Evolutionary conservation across 441 rosid genomes (phyloP), one percentile per base, ranked within the genome.

Genomic region (Raphanus hybrid): DNA sequence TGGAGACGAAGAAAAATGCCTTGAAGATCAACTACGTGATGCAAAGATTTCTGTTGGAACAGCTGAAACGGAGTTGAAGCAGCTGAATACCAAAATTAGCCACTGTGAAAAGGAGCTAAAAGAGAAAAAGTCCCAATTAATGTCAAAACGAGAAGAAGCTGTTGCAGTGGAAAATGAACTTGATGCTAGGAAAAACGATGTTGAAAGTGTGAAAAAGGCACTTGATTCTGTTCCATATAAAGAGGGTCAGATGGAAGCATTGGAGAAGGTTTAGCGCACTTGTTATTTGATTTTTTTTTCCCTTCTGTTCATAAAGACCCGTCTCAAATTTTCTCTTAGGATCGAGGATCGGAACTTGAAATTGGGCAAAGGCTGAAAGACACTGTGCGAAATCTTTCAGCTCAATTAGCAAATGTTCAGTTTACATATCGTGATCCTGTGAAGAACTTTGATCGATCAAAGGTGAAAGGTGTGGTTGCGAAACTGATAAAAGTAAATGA

Each of bases 381-480:
- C 79, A 87, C 85, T 55, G 87, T 88, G 73, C 82, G 96, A 78
- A 90, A 86, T 81, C 87, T 90, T 50, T 90, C 92, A 61, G 81
- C 78, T 39, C 94, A 85, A 18, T 64, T 93, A 71, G 86, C 96
- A 69, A 92, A 91, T 88, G 91, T 90, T 85, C 90, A 96, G 82
- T 93, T 96, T 86, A 76, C 82, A 26, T 96, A 89, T 76, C 87
- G 91, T 15, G 99, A 96, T 86, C 99, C 98, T 66, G 85, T 78
- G 72, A 96, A 82, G 83, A 88, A 91, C 75, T 96, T 96, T 83
- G 97, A 96, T 69, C 84, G 96, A 80, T 87, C 93, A 57, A 96
- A 88, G 86, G 99, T 96, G 82, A 96, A 96, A 85, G 99, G 99
- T 32, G 98, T 92, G 80, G 94, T 96, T 37, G 97, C 99, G 76